Evolutionary conservation across 106 monocot genomes (phyloP).

Genomic region (Dendrobium chrysotoxum): DNA sequence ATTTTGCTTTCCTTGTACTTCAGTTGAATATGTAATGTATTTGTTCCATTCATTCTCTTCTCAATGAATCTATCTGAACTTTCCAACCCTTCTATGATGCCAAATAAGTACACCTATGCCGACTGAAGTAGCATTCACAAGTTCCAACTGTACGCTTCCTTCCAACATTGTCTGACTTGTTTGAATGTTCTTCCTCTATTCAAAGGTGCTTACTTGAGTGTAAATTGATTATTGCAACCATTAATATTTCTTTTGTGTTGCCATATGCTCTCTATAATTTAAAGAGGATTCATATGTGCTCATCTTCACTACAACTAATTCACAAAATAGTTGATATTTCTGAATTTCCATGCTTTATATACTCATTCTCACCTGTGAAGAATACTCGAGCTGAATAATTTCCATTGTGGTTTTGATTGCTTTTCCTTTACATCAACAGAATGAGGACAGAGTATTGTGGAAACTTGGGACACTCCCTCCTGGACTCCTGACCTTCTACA

Average conservation of each 20-base stretch:
- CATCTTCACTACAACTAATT: not conserved
- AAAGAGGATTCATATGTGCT: not conserved
- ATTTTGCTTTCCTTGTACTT: not conserved
- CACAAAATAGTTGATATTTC: not conserved
- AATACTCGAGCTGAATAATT: not conserved
- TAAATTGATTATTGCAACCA: not conserved
- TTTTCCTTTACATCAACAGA: slow-evolving; percentile 14
- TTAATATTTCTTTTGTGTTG: not conserved
- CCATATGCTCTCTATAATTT: not conserved
- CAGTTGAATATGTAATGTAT: not conserved
- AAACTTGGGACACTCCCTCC: slow-evolving; percentile 37
- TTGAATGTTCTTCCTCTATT: not conserved
- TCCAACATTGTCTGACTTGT: not conserved
- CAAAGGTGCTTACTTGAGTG: not conserved
- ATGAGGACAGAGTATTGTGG: slow-evolving; percentile 38
- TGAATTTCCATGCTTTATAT: not conserved
- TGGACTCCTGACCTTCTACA: slow-evolving; percentile 35
- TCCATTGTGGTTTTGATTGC: not conserved
- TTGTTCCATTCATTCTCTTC: not conserved
- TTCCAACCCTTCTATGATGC: not conserved
- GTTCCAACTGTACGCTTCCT: not conserved
- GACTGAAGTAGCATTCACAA: not conserved
- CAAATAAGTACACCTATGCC: not conserved
- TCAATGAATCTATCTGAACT: not conserved
- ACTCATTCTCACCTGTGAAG: not conserved